phyloP scores from a whole-genome alignment of 371 early-diverging fungal species.

The Dipsacomyces acuminosporus region DNA sequence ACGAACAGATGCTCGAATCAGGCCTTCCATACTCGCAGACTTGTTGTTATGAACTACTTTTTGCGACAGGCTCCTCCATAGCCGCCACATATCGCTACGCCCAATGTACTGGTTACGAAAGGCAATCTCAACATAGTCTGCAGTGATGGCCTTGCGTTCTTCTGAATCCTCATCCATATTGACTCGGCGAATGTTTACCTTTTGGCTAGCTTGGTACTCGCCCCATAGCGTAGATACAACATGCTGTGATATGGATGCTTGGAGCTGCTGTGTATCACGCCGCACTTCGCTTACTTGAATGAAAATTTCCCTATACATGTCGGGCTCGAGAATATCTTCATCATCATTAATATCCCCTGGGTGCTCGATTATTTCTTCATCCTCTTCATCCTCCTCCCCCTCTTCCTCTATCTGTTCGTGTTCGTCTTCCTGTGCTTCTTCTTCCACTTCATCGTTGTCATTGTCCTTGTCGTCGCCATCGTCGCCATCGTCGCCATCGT shows the following conservation, averaged over 20 bases:
- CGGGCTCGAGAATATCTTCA: slow-evolving; percentile 16
- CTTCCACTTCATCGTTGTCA: no score
- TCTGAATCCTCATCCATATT: slow-evolving; percentile 52
- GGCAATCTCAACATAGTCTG: slow-evolving; percentile 79
- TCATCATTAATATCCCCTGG: no score
- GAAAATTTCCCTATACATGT: slow-evolving; percentile 25
- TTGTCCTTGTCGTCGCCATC: no score
- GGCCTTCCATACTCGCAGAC: slow-evolving; percentile 62
- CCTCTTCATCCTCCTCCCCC: no score
- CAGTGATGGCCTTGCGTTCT: slow-evolving; percentile 45
- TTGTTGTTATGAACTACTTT: slow-evolving; percentile 77
- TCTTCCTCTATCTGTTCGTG: no score
- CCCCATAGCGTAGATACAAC: slow-evolving; percentile 30
- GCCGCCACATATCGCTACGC: slow-evolving; percentile 90
- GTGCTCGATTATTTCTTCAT: no score
- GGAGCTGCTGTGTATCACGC: slow-evolving; percentile 57
- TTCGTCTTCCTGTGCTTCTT: no score
- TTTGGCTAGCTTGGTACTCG: slow-evolving; percentile 21
- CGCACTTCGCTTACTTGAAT: slow-evolving; percentile 44
- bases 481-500: no score
- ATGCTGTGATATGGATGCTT: slow-evolving; percentile 14
- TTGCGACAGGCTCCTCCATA: slow-evolving; percentile 67
- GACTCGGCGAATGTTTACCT: slow-evolving; percentile 51
- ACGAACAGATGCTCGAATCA: slow-evolving; percentile 84
- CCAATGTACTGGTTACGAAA: slow-evolving; percentile 92